These are phyloP conservation scores for Paulownia fortunei DNA, from an alignment of 257 asterid species.

Conservation along the genomic window DNA sequence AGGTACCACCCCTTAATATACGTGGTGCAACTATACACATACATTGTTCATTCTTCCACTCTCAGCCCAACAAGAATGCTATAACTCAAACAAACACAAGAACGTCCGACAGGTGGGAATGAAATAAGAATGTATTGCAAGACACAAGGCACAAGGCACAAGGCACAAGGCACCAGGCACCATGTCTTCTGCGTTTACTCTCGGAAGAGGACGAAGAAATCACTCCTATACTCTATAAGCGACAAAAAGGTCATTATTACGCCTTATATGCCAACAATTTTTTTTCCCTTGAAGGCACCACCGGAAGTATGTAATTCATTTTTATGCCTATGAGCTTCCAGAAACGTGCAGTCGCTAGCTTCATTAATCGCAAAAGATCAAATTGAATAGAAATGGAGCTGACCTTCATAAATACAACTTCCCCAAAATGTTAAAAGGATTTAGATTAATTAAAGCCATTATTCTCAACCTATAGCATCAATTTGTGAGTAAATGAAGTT, in stretches of 20 bases:
- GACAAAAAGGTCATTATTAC: constrained; percentile 18
- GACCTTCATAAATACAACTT: constrained; percentile 15
- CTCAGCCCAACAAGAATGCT: background rate
- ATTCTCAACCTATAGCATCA: background rate
- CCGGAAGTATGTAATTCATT: background rate
- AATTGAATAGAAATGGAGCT: constrained; percentile 1
- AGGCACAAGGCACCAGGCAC: too few relatives aligned
- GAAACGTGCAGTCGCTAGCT: constrained; percentile 4
- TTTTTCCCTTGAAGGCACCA: background rate
- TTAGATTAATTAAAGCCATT: background rate
- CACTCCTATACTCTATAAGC: background rate
- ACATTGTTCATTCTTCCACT: background rate
- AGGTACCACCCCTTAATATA: background rate
- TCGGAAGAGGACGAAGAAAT: background rate
- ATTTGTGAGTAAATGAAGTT: constrained; percentile 14
- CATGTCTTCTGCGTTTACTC: background rate
- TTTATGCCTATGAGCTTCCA: constrained; percentile 6
- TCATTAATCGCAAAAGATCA: constrained; percentile 4
- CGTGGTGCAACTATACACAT: background rate
- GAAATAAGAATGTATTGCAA: background rate
- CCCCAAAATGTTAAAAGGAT: background rate
- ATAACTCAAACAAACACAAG: constrained; percentile 3
- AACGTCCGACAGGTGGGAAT: background rate
- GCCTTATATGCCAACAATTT: background rate
- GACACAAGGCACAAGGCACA: background rate